phyloP scores from a whole-genome alignment of 2,329 filamentous ascomycete genomes.

The Remersonia thermophila region DNA sequence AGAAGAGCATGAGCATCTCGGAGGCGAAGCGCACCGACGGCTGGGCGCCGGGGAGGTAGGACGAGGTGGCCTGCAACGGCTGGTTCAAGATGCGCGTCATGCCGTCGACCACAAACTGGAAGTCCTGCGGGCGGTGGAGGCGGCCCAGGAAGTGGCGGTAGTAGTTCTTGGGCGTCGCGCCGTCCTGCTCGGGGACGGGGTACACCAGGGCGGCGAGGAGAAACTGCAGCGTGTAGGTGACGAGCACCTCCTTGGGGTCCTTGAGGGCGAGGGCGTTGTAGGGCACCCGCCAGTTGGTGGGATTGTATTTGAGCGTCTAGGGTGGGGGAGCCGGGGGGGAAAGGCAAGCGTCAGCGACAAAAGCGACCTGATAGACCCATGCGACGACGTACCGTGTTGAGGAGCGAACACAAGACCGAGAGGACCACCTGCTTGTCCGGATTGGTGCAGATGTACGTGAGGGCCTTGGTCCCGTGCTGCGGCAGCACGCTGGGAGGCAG shows the following conservation, averaged over 20 bases:
- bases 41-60: constrained; percentile 78
- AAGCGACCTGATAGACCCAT: no score
- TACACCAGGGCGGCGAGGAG: constrained; percentile 79
- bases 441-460: constrained; percentile 82
- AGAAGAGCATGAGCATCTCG: constrained; percentile 94
- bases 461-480: constrained; percentile 65
- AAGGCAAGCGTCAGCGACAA: no score
- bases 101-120: constrained; percentile 91
- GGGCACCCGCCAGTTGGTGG: constrained; percentile 82
- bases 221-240: constrained; percentile 84
- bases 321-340: no score
- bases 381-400: constrained; percentile 89
- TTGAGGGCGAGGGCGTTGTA: constrained; percentile 89
- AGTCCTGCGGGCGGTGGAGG: constrained; percentile 85
- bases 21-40: constrained; percentile 75
- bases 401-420: constrained; percentile 77
- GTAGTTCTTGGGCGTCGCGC: constrained; percentile 68
- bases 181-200: constrained; percentile 67
- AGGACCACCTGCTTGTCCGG: constrained; percentile 85
- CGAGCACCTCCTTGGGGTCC: constrained; percentile 78
- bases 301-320: constrained; percentile 92
- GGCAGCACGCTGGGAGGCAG: constrained; percentile 69
- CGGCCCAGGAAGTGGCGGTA: constrained; percentile 88
- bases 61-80: constrained; percentile 75
- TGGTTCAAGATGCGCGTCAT: constrained; percentile 90